Conservation (phyloP, 2,329 filamentous ascomycete species). For the Penicillium olsonii region DNA sequence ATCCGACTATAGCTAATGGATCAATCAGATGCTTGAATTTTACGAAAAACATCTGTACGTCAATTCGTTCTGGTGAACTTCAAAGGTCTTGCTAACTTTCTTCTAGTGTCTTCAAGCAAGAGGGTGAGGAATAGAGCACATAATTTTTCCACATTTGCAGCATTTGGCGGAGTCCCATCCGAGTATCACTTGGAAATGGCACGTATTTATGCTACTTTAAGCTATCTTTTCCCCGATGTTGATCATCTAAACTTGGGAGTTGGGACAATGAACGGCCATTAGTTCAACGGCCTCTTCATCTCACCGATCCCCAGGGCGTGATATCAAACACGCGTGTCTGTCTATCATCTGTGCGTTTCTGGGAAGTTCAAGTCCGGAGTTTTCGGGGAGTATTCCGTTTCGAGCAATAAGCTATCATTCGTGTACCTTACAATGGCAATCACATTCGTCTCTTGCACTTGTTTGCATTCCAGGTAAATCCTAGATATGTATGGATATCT, state of each 20-base stretch:
- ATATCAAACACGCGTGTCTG: neutral
- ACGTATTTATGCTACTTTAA: neutral
- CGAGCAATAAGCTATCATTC: conserved; percentile 3
- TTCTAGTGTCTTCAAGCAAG: conserved; percentile 39
- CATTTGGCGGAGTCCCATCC: neutral
- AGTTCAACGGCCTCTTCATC: neutral
- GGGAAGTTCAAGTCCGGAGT: conserved; percentile 5
- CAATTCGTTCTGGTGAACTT: neutral
- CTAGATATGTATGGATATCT: neutral
- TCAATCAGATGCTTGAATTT: conserved; percentile 48
- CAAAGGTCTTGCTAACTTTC: no score
- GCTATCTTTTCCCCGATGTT: neutral
- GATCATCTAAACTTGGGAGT: neutral
- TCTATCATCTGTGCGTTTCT: conserved; percentile 5
- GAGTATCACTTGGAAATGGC: neutral
- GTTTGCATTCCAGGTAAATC: neutral
- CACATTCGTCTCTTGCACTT: neutral
- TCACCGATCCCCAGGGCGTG: neutral
- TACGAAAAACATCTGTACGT: conserved; percentile 52
- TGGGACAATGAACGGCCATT: neutral
- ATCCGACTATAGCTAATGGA: conserved; percentile 12
- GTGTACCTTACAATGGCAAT: conserved; percentile 1
- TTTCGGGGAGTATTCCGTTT: conserved; percentile 3
- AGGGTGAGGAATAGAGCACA: conserved; percentile 11
- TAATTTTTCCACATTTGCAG: neutral